Conservation (phyloP, 306 rosid species). For the Parietaria judaica region DNA sequence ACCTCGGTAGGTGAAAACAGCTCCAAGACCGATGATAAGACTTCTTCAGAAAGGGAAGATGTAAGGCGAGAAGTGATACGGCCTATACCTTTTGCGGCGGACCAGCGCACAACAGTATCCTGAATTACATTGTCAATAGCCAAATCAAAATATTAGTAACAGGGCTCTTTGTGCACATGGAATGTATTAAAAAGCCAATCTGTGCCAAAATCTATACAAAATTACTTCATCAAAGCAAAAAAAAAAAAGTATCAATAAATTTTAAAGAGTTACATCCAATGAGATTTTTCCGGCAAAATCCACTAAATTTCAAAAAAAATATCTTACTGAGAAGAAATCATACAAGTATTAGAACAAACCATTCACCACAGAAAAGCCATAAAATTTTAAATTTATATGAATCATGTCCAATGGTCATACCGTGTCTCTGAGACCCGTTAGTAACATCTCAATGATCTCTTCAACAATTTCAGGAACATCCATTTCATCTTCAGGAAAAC, state of each 20-base stretch:
- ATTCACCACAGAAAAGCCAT: neutral
- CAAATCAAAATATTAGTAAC: constrained; percentile 6
- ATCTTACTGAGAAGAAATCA: too few species aligned
- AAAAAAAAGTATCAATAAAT: too few species aligned
- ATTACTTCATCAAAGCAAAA: neutral
- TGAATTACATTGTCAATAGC: constrained; percentile 26
- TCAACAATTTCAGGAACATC: constrained; percentile 87
- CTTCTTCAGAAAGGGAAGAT: constrained; percentile 79
- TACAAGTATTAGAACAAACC: neutral
- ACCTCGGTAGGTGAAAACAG: constrained; percentile 94
- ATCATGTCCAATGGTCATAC: constrained; percentile 57
- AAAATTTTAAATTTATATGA: constrained; percentile 16
- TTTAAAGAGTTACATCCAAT: too few species aligned
- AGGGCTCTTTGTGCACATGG: too few species aligned
- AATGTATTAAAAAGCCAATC: neutral
- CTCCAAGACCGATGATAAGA: constrained; percentile 78
- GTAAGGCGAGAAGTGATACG: constrained; percentile 77
- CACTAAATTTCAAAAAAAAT: too few species aligned
- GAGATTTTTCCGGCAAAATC: too few species aligned
- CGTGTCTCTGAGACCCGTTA: constrained; percentile 87
- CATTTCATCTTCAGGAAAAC: constrained; percentile 57
- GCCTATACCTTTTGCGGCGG: constrained; percentile 95
- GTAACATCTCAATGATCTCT: constrained; percentile 91
- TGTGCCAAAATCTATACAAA: neutral
- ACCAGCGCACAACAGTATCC: constrained; percentile 99